Evolutionary conservation across 805 yeast species (phyloP).

Genomic region (Dipodascopsis uninucleata): DNA sequence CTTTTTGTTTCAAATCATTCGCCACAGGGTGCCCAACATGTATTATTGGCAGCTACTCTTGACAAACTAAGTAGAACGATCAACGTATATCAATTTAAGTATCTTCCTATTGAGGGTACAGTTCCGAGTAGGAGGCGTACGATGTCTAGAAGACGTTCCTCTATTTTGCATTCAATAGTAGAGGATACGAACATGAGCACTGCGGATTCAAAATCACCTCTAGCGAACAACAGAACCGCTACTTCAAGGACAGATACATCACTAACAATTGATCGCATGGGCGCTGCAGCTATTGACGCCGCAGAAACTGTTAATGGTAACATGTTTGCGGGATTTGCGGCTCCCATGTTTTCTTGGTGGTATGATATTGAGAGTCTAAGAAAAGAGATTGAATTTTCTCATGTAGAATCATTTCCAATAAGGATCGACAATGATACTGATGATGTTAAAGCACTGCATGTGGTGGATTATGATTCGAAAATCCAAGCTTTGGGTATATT

Average conservation of each 20-base stretch:
- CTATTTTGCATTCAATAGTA: conserved; percentile 19
- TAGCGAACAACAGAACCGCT: conserved; percentile 8
- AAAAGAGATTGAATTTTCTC: conserved; percentile 33
- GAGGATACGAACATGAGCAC: conserved; percentile 12
- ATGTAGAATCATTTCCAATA: conserved; percentile 17
- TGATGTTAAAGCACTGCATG: conserved; percentile 1
- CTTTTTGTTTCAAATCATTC: conserved; percentile 34
- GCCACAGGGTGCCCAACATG: conserved; percentile 5
- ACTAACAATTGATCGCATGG: conserved; percentile 36
- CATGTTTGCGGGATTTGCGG: conserved; percentile 1
- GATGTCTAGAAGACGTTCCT: conserved; percentile 20
- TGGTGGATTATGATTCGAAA: conserved; percentile 41
- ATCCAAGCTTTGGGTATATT: conserved; percentile 55
- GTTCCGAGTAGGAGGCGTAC: conserved; percentile 12
- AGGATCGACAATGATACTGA: neutral
- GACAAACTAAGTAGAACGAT: conserved; percentile 45
- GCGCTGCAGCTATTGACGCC: conserved; percentile 30
- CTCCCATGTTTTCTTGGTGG: conserved; percentile 19
- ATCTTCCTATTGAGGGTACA: conserved; percentile 30
- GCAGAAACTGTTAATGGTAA: conserved; percentile 1
- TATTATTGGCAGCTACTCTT: conserved; percentile 35
- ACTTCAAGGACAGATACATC: conserved; percentile 18
- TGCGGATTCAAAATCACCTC: conserved; percentile 4
- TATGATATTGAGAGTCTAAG: conserved; percentile 15
- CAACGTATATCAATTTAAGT: conserved; percentile 55